Percentiles rank a stretch among this genome's conserved stretches.
phyloP scores from a whole-genome alignment of 108 stramenopile genomes.

The Skeletonema tropicum region DNA sequence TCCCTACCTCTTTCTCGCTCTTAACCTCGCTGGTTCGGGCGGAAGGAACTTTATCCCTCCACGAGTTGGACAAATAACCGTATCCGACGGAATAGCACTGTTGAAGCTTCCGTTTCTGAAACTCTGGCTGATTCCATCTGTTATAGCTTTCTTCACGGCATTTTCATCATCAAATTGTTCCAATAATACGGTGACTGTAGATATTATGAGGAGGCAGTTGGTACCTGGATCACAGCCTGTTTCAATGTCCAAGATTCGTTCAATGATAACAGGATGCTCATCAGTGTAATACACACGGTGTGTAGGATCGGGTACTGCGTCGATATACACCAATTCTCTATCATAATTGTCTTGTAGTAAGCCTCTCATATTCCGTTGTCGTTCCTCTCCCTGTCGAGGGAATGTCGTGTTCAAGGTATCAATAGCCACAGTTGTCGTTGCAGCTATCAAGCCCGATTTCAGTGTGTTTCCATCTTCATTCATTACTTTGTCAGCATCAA shows the following conservation, averaged over 20 bases:
- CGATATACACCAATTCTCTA: conserved; percentile 15
- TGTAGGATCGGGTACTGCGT: not conserved
- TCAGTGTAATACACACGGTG: conserved; percentile 46
- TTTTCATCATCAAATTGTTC: conserved; percentile 58
- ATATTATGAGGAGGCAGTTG: conserved; percentile 43
- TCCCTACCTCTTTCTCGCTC: conserved; percentile 1
- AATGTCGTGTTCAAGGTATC: conserved; percentile 58
- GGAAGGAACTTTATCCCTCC: not conserved
- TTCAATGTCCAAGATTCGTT: conserved; percentile 45
- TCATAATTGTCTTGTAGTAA: not conserved
- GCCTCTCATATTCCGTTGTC: not conserved
- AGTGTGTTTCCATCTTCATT: conserved; percentile 57
- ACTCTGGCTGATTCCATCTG: conserved; percentile 45
- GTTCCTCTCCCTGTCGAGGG: conserved; percentile 21
- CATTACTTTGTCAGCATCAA: conserved; percentile 52
- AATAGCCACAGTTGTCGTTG: conserved; percentile 48
- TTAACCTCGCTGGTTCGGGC: not conserved
- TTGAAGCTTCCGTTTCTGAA: conserved; percentile 51
- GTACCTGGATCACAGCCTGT: conserved; percentile 17
- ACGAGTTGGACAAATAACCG: conserved; percentile 26
- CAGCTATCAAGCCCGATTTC: conserved; percentile 54
- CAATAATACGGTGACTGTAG: conserved; percentile 49
- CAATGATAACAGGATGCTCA: conserved; percentile 48
- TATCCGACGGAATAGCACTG: conserved; percentile 50
- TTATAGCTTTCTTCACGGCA: conserved; percentile 33